Evolutionary conservation across 306 rosid genomes (phyloP), one percentile per base, ranked within the genome.

Genomic region (Sechiopsis laciniata): DNA sequence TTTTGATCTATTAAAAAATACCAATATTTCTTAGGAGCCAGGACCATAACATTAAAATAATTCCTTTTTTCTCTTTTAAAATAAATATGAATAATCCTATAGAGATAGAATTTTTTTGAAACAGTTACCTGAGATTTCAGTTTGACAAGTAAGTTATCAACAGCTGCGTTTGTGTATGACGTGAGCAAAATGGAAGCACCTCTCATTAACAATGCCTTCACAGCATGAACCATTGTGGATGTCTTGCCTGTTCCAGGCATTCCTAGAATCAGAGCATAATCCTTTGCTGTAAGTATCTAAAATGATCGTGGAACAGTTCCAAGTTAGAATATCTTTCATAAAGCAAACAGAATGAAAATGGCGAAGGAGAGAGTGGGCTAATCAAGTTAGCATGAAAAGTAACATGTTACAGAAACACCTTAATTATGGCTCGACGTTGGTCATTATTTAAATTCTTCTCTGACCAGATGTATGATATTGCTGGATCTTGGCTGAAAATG

Each of bases 181-280:
- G 98, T 93, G 71, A 93, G 94, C 91, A 93, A 85, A 82, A 93
- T 86, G 73, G 97, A 88, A 75, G 93, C 83, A 58, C 96, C 97
- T 84, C 97, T 86, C 74, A 90, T 80, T 84, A 93, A 86, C 83
- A 93, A 77, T 62, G 98, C 96, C 82, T 90, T 90, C 76, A 93
- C 97, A 76, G 98, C 98, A 88, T 93, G 97, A 59, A 93, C 98
- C 94, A 93, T 80, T 15, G 97, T 93, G 19, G 96, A 93, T 20
- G 98, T 93, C 90, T 93, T 93, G 78, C 98, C 98, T 0, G 97
- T 93, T 80, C 98, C 98, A 58, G 98, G 98, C 98, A 93, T 93
- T 74, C 98, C 98, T 63, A 93, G 89, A 78, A 93, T 93, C 68
- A 93, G 96, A 40, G 91, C 83, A 65, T 90, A 93, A 81, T 93